Conservation (phyloP, 371 early-diverging fungal genomes). For the Mortierella sp. region DNA sequence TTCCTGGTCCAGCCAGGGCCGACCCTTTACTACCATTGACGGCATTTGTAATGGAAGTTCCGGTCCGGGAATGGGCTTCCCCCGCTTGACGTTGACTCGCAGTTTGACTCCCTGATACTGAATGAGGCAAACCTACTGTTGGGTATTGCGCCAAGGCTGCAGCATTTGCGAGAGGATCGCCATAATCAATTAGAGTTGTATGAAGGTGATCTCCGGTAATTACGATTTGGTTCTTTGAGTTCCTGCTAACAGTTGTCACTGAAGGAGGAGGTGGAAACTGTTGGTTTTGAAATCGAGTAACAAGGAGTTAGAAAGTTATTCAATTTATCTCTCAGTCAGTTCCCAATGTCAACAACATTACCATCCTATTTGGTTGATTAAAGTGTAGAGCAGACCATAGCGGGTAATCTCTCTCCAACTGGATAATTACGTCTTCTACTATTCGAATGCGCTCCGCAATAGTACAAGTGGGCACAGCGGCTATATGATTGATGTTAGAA, state of each 20-base stretch:
- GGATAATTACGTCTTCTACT: constrained; percentile 77
- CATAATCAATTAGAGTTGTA: constrained; percentile 47
- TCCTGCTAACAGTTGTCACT: constrained; percentile 52
- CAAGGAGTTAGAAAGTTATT: background rate
- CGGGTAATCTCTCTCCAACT: constrained; percentile 77
- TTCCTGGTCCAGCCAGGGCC: constrained; percentile 21
- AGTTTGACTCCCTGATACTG: constrained; percentile 16
- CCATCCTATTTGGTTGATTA: constrained; percentile 70
- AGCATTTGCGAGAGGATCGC: constrained; percentile 23
- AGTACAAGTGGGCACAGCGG: constrained; percentile 49
- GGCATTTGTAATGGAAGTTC: background rate
- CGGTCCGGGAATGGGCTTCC: constrained; percentile 8
- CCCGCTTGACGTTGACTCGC: constrained; percentile 5
- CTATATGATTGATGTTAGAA: constrained; percentile 16
- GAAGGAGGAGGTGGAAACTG: constrained; percentile 57
- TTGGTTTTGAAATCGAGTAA: background rate
- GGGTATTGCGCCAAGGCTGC: constrained; percentile 24
- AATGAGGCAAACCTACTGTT: constrained; percentile 4
- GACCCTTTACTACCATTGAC: constrained; percentile 8
- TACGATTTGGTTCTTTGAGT: constrained; percentile 44
- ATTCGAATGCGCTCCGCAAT: constrained; percentile 71
- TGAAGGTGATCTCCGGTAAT: constrained; percentile 50
- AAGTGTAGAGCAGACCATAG: constrained; percentile 81
- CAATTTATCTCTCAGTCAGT: background rate
- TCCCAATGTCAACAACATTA: constrained; percentile 12